Conservation (phyloP, 192 early-diverging fungal genomes). For the Spizellomyces sp. region DNA sequence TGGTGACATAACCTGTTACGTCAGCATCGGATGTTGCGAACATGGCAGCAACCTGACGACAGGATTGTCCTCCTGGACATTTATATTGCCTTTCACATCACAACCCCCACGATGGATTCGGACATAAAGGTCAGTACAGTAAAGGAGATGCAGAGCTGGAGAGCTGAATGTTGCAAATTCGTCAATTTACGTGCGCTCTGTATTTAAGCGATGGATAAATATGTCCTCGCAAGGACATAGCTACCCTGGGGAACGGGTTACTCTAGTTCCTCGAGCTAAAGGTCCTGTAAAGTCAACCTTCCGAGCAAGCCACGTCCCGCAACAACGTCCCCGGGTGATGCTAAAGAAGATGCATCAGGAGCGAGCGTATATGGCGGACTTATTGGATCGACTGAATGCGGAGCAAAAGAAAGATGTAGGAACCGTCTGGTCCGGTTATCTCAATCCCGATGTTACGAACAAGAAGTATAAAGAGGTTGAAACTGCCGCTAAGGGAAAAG, state of each 20-base stretch:
- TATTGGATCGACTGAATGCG: constrained; percentile 14
- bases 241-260: constrained; percentile 24
- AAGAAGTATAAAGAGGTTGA: constrained; percentile 14
- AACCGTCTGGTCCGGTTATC: constrained; percentile 37
- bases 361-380: constrained; percentile 5
- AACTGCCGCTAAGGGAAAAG: not conserved
- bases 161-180: no score
- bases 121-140: no score
- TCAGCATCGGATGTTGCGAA: no score
- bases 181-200: no score
- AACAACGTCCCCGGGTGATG: not conserved
- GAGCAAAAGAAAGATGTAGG: constrained; percentile 32
- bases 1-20: no score
- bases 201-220: not conserved
- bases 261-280: not conserved
- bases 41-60: no score
- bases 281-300: not conserved
- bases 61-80: no score
- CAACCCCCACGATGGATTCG: no score
- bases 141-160: no score
- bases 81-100: no score
- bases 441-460: constrained; percentile 44
- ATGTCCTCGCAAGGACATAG: not conserved
- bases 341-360: constrained; percentile 14
- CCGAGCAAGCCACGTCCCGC: not conserved